phyloP scores from a whole-genome alignment of 2,329 filamentous ascomycete genomes.

The Pseudocercospora fijiensis region DNA sequence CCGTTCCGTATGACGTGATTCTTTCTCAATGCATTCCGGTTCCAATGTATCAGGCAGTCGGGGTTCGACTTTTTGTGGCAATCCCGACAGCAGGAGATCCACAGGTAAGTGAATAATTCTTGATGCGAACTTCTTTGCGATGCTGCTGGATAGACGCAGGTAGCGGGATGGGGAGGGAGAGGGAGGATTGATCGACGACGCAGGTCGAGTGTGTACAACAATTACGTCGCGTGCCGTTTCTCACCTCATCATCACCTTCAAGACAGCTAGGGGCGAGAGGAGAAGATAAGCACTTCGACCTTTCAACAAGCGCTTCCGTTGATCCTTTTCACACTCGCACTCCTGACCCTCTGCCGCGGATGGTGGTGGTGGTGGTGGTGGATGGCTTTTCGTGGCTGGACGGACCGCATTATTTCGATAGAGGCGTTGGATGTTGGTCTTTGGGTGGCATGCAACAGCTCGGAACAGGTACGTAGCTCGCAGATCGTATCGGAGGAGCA shows the following conservation, averaged over 20 bases:
- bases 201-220: not conserved
- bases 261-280: not conserved
- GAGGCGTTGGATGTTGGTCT: not conserved
- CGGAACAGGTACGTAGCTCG: slow-evolving; percentile 8
- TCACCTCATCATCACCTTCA: slow-evolving; percentile 1
- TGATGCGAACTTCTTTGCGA: not conserved
- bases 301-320: not conserved
- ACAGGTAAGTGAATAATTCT: slow-evolving; percentile 38
- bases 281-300: not conserved
- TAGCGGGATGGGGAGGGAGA: not conserved
- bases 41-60: not conserved
- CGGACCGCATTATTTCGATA: slow-evolving; percentile 4
- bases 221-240: slow-evolving; percentile 1
- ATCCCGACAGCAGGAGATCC: not conserved
- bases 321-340: not conserved
- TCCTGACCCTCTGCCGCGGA: not conserved
- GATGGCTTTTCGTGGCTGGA: not conserved
- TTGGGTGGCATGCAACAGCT: not conserved
- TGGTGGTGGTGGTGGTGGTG: not conserved
- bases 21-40: not conserved
- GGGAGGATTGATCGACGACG: not conserved
- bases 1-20: not conserved
- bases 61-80: not conserved
- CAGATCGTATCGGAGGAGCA: not conserved
- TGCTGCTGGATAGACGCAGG: no score